Evolutionary conservation across 768 basidiomycete species (phyloP).

Genomic region (Boletus fagicola): DNA sequence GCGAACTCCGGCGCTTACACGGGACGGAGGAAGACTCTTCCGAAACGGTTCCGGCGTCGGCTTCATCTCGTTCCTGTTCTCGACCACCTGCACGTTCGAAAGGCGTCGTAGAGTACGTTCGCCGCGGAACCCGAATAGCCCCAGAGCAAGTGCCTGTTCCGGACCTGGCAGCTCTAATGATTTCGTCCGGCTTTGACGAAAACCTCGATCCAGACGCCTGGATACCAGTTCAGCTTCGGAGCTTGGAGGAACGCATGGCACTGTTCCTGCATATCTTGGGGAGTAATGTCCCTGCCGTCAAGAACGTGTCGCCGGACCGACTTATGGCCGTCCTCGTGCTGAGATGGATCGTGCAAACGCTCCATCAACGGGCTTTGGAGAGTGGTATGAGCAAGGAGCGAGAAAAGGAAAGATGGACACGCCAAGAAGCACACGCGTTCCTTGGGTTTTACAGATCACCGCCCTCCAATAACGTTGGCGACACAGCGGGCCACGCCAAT

Average conservation of each 20-base stretch:
- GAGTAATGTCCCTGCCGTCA: slow-evolving; percentile 51
- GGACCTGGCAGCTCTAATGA: slow-evolving; percentile 47
- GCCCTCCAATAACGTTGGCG: not conserved
- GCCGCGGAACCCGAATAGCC: slow-evolving; percentile 66
- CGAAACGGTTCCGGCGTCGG: slow-evolving; percentile 29
- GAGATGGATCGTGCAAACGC: slow-evolving; percentile 57
- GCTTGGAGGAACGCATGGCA: slow-evolving; percentile 50
- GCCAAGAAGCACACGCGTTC: slow-evolving; percentile 56
- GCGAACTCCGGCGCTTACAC: slow-evolving; percentile 61
- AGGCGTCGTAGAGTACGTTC: slow-evolving; percentile 54
- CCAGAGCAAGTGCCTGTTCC: slow-evolving; percentile 55
- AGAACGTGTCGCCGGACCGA: slow-evolving; percentile 44
- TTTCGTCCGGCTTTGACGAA: slow-evolving; percentile 33
- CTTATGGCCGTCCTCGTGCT: slow-evolving; percentile 54
- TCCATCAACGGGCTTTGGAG: slow-evolving; percentile 53
- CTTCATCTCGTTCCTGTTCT: slow-evolving; percentile 34
- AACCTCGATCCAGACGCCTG: slow-evolving; percentile 23
- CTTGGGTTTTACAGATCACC: slow-evolving; percentile 46
- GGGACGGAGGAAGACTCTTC: slow-evolving; percentile 36
- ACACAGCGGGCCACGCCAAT: slow-evolving; percentile 20
- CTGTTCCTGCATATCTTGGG: slow-evolving; percentile 55
- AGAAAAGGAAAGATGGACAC: slow-evolving; percentile 69
- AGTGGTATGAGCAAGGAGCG: slow-evolving; percentile 50
- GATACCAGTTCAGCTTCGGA: slow-evolving; percentile 48
- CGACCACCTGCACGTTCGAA: slow-evolving; percentile 21